Evolutionary conservation across 2,329 filamentous ascomycete genomes (phyloP).

Genomic region (Bipolaris zeicola): DNA sequence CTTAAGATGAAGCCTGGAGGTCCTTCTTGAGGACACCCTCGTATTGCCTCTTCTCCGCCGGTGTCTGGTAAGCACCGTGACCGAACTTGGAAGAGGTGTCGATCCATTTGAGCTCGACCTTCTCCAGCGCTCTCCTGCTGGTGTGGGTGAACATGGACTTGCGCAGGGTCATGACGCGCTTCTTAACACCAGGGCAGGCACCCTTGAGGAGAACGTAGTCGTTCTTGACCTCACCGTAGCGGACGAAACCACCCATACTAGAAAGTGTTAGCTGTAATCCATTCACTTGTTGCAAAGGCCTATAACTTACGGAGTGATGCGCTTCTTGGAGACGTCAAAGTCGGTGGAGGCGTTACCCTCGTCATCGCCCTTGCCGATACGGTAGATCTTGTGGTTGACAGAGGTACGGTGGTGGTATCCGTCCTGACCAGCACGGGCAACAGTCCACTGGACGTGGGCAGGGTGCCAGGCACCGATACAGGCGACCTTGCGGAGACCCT

Average conservation of each 20-base stretch:
- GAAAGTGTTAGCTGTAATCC: constrained; percentile 48
- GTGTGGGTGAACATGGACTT: constrained; percentile 99
- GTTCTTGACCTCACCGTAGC: constrained; percentile 99
- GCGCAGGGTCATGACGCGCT: constrained; percentile 97
- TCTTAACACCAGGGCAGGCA: constrained; percentile 96
- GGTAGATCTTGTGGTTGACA: constrained; percentile 99
- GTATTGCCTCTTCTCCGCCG: constrained; percentile 96
- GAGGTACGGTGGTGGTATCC: constrained; percentile 99
- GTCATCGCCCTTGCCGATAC: constrained; percentile 89
- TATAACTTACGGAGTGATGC: constrained; percentile 92
- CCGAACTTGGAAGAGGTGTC: constrained; percentile 99
- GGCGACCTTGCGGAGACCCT: constrained; percentile 99
- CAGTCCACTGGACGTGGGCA: constrained; percentile 99
- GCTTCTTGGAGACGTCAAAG: constrained; percentile 98
- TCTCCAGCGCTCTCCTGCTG: constrained; percentile 93
- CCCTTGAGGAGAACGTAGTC: constrained; percentile 99
- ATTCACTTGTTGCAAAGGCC: background rate
- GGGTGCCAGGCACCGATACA: constrained; percentile 99
- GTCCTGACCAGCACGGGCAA: constrained; percentile 98
- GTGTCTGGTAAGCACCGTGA: constrained; percentile 99
- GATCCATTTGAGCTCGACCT: constrained; percentile 99
- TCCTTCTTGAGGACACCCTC: constrained; percentile 99
- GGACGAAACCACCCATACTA: constrained; percentile 98
- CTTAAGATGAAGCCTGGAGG: constrained; percentile 63
- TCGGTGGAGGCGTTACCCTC: constrained; percentile 94